Evolutionary conservation across 257 asterid genomes (phyloP).

Genomic region (Rauvolfia tetraphylla): DNA sequence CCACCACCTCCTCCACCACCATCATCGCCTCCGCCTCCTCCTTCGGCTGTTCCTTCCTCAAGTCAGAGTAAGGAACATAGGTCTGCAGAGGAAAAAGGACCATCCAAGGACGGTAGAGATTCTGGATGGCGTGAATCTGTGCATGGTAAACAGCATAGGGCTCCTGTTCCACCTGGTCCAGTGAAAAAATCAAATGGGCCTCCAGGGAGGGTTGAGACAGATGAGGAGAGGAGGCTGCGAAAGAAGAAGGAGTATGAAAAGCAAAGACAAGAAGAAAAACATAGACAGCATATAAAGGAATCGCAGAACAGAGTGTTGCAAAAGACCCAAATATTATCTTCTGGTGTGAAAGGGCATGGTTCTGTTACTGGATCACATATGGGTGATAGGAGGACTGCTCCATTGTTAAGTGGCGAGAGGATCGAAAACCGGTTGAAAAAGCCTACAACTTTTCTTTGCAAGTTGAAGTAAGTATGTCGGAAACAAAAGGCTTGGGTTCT

Average conservation of each 20-base stretch:
- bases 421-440: slow-evolving; percentile 88
- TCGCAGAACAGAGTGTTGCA: slow-evolving; percentile 78
- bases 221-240: slow-evolving; percentile 86
- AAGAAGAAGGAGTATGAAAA: slow-evolving; percentile 77
- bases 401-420: slow-evolving; percentile 66
- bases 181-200: slow-evolving; percentile 40
- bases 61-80: slow-evolving; percentile 44
- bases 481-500: slow-evolving; percentile 18
- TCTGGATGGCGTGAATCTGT: slow-evolving; percentile 34
- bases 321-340: slow-evolving; percentile 73
- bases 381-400: slow-evolving; percentile 75
- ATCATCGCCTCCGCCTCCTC: slow-evolving; percentile 58
- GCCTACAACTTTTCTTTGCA: slow-evolving; percentile 97
- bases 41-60: slow-evolving; percentile 41
- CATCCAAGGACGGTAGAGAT: slow-evolving; percentile 25
- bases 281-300: slow-evolving; percentile 70
- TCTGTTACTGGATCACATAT: slow-evolving; percentile 76
- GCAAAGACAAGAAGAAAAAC: slow-evolving; percentile 77
- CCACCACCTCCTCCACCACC: slow-evolving; percentile 70
- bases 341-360: slow-evolving; percentile 76
- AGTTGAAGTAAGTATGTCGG: slow-evolving; percentile 75
- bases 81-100: slow-evolving; percentile 33
- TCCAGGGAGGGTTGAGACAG: slow-evolving; percentile 65
- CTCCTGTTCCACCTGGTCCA: slow-evolving; percentile 48
- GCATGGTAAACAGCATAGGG: slow-evolving; percentile 46